phyloP scores from a whole-genome alignment of 495 filamentous ascomycete species.

The Cenococcum geophilum region DNA sequence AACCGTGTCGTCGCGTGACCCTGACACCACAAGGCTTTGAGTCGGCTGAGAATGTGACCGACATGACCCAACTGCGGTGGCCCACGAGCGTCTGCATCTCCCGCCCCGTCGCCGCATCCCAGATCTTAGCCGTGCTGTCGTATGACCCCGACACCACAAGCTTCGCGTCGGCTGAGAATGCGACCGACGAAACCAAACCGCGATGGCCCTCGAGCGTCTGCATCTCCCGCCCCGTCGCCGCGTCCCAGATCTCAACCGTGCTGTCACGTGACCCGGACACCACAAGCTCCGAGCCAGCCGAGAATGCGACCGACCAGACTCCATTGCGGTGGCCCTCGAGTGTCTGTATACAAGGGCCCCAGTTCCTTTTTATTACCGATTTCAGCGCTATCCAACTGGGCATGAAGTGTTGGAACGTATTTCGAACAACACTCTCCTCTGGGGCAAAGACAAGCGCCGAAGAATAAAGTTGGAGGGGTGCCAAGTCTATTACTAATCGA shows the following conservation, averaged over 20 bases:
- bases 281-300: background rate
- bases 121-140: background rate
- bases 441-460: conserved; percentile 37
- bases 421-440: no score
- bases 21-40: background rate
- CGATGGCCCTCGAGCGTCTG: background rate
- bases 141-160: background rate
- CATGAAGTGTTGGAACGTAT: background rate
- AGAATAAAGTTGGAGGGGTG: conserved; percentile 33
- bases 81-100: background rate
- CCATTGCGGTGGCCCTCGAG: conserved; percentile 5
- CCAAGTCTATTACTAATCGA: conserved; percentile 23
- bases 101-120: background rate
- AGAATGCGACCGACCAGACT: conserved; percentile 1
- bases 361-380: background rate
- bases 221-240: background rate
- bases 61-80: background rate
- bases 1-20: background rate
- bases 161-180: background rate
- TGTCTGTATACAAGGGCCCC: background rate
- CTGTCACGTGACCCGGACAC: background rate
- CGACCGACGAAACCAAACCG: background rate
- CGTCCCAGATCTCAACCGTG: background rate
- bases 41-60: background rate
- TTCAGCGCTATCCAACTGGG: background rate